Evolutionary conservation across 2,329 filamentous ascomycete genomes (phyloP).

Genomic region (Neofusicoccum sp.): DNA sequence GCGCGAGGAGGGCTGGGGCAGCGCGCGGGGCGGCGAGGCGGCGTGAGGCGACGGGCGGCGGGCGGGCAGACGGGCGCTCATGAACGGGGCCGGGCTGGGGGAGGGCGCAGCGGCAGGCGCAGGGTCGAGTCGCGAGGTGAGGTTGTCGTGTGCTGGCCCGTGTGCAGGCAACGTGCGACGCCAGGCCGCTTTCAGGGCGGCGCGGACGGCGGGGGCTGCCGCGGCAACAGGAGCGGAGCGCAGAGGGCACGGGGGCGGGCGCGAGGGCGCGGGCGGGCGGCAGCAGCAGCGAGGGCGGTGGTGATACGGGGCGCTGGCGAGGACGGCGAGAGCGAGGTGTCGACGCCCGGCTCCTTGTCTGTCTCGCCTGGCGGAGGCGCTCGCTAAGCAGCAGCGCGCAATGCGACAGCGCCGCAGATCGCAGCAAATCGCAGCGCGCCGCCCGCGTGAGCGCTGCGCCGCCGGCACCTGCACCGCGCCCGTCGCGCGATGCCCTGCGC

Average conservation of each 20-base stretch:
- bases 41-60: neutral
- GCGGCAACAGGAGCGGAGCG: neutral
- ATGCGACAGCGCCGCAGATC: constrained; percentile 15
- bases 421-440: constrained; percentile 2
- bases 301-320: neutral
- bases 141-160: constrained; percentile 22
- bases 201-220: neutral
- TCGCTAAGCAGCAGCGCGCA: constrained; percentile 4
- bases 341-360: constrained; percentile 11
- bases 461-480: no score
- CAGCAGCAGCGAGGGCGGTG: neutral
- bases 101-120: neutral
- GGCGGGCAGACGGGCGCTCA: neutral
- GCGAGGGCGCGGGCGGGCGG: neutral
- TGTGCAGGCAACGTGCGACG: constrained; percentile 18
- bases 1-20: constrained; percentile 3
- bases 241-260: neutral
- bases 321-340: constrained; percentile 2
- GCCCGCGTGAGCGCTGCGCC: constrained; percentile 2
- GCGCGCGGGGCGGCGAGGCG: constrained; percentile 3
- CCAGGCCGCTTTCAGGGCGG: constrained; percentile 15
- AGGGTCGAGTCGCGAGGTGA: constrained; percentile 19
- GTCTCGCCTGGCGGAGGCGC: constrained; percentile 5
- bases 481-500: no score
- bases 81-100: neutral